phyloP scores from a whole-genome alignment of 2,329 filamentous ascomycete genomes.

The Cercospora canescens region DNA sequence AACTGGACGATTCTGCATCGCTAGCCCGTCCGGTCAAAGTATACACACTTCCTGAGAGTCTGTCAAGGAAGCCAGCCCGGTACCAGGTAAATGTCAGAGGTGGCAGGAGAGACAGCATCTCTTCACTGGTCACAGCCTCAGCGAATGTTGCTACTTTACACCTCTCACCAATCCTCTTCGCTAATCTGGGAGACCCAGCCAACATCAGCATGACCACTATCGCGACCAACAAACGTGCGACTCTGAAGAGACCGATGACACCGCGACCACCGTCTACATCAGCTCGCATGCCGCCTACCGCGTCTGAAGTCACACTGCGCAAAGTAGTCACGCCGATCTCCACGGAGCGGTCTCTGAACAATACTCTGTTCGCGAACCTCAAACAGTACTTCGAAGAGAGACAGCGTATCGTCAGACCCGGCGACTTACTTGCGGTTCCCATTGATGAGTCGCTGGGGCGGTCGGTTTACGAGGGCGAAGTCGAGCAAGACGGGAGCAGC shows the following conservation, averaged over 20 bases:
- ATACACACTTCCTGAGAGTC: conserved; percentile 79
- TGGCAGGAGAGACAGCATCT: conserved; percentile 56
- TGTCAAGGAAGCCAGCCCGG: conserved; percentile 54
- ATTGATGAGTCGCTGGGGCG: conserved; percentile 84
- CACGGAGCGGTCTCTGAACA: conserved; percentile 80
- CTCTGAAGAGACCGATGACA: conserved; percentile 42
- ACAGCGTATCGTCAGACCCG: conserved; percentile 77
- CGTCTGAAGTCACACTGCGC: conserved; percentile 79
- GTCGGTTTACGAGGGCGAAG: conserved; percentile 71
- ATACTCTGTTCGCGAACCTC: conserved; percentile 79
- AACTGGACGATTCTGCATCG: conserved; percentile 63
- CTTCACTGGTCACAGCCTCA: conserved; percentile 46
- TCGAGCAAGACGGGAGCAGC: conserved; percentile 68
- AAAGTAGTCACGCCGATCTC: conserved; percentile 88
- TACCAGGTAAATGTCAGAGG: conserved; percentile 55
- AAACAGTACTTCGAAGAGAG: conserved; percentile 87
- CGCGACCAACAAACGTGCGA: conserved; percentile 32
- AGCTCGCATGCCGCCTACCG: conserved; percentile 58
- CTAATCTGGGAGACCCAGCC: conserved; percentile 77
- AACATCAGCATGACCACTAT: conserved; percentile 78
- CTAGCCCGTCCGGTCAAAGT: conserved; percentile 86
- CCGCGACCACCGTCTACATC: conserved; percentile 35
- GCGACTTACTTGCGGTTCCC: conserved; percentile 84
- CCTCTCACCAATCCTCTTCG: conserved; percentile 80
- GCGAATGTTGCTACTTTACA: conserved; percentile 66